Evolutionary conservation across 257 asterid species (phyloP).

Genomic region (Penstemon eatonii): DNA sequence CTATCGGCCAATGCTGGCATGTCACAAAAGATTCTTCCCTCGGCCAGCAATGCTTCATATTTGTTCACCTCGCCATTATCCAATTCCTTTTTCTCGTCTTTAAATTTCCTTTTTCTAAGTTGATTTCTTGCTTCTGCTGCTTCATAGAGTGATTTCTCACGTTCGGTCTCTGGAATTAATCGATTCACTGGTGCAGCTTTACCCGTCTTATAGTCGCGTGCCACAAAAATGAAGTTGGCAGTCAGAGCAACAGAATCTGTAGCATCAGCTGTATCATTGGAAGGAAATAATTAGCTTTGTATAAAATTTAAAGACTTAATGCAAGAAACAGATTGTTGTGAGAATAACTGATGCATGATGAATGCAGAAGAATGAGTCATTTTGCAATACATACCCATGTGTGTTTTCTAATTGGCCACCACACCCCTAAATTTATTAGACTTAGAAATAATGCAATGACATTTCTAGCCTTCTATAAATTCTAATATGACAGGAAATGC

Average conservation of each 20-base stretch:
- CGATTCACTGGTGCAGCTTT: conserved; percentile 88
- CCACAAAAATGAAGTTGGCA: conserved; percentile 95
- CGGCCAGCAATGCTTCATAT: conserved; percentile 61
- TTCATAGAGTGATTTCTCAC: conserved; percentile 65
- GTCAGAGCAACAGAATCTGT: conserved; percentile 68
- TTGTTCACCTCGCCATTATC: conserved; percentile 62
- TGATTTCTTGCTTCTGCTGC: conserved; percentile 76
- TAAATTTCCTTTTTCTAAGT: conserved; percentile 64
- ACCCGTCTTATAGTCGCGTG: conserved; percentile 87
- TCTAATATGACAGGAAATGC: too few relatives aligned
- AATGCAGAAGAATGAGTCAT: too few relatives aligned
- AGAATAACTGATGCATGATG: too few relatives aligned
- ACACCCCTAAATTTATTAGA: too few relatives aligned
- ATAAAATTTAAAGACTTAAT: neutral
- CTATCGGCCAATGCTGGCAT: conserved; percentile 98
- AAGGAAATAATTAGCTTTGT: conserved; percentile 17
- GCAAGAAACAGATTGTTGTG: neutral
- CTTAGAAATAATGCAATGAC: too few relatives aligned
- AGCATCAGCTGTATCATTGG: conserved; percentile 44
- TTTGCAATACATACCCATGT: too few relatives aligned
- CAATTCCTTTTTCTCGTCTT: conserved; percentile 41
- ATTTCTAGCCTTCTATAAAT: too few relatives aligned
- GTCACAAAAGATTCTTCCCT: conserved; percentile 92
- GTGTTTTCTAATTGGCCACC: too few relatives aligned
- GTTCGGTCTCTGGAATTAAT: conserved; percentile 63